Base-by-base conservation (phyloP, 1,284 basidiomycete species). In the Trichosporon asahii region DNA sequence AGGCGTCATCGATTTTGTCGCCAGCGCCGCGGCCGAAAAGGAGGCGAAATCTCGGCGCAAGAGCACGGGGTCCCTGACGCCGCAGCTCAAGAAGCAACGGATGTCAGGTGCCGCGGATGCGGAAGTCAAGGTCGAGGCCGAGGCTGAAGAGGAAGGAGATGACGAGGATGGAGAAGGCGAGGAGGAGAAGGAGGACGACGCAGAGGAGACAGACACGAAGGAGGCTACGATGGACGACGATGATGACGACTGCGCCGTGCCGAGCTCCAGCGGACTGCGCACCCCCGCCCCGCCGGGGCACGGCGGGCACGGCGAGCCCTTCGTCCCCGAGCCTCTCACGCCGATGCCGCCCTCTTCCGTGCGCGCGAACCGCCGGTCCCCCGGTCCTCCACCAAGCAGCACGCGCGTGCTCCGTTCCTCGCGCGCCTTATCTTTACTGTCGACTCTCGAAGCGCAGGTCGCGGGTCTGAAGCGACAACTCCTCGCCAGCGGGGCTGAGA, bases 371-470 rank as follows among this genome's bases (percentile, higher is more conserved):
- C 57, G 57, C 57, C 27, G 27, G 15, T n/a, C 27, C 15, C 27
- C 27, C 3, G 27, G 15, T 18, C 57, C 57, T 0, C 21, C 57
- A 27, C 27, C 57, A 7, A 31, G 27, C 3, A 31, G 57, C 29
- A n/a, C 57, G 29, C 18, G 57, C 21, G 57, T 61, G 18, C 27
- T 61, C 15, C 57, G 57, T 15, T n/a, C 15, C 29, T 61, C 57
- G 5, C 57, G 57, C 29, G 57, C 57, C 4, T 31, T 61, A n/a
- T 29, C 57, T 3, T n/a, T 61, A 3, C n/a, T 61, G 1, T 61
- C 57, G 15, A 61, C 57, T 15, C 57, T 61, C 29, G 57, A 61
- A 27, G 27, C 27, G 27, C 57, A 61, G 57, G 57, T 61, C 57
- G 57, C 57, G 29, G 18, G 18, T 15, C 57, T 61, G 29, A 61